These are phyloP conservation scores for Colletotrichum musicola DNA, from an alignment of 2,329 filamentous ascomycete genomes.

Conservation along the genomic window DNA sequence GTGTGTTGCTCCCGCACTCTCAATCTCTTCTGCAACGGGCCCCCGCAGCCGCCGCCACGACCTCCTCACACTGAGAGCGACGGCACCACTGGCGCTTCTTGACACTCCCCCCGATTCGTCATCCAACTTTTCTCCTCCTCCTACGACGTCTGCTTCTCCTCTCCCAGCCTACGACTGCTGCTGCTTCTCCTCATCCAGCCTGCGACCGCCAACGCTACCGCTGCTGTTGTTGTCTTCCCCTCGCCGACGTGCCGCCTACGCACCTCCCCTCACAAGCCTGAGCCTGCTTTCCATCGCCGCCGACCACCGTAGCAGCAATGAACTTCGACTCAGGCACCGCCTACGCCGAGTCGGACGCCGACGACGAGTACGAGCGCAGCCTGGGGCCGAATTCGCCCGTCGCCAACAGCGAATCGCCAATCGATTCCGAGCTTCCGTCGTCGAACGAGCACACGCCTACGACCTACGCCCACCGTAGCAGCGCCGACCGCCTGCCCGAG, in stretches of 20 bases:
- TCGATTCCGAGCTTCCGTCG: constrained; percentile 78
- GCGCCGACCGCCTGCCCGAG: constrained; percentile 76
- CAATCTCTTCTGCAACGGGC: constrained; percentile 38
- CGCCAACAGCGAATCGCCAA: constrained; percentile 78
- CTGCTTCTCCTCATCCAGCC: background rate
- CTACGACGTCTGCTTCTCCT: constrained; percentile 5
- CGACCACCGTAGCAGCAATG: constrained; percentile 53
- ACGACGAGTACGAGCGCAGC: constrained; percentile 86
- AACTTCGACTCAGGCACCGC: constrained; percentile 75
- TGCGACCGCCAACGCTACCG: constrained; percentile 1
- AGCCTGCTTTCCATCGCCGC: constrained; percentile 2
- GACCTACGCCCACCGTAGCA: constrained; percentile 77
- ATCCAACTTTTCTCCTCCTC: constrained; percentile 17
- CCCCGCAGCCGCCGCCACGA: constrained; percentile 37
- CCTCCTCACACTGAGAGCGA: constrained; percentile 34
- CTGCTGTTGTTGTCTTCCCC: background rate
- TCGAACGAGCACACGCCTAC: constrained; percentile 82
- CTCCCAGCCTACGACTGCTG: background rate
- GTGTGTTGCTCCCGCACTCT: constrained; percentile 15
- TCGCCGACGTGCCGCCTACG: constrained; percentile 10
- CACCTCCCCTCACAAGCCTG: background rate
- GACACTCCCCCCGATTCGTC: constrained; percentile 29
- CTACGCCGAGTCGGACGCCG: constrained; percentile 84
- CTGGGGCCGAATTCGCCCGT: constrained; percentile 76
- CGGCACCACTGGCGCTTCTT: constrained; percentile 29